Evolutionary conservation across 148 eudicot species (phyloP).

Genomic region (Camellia japonica): DNA sequence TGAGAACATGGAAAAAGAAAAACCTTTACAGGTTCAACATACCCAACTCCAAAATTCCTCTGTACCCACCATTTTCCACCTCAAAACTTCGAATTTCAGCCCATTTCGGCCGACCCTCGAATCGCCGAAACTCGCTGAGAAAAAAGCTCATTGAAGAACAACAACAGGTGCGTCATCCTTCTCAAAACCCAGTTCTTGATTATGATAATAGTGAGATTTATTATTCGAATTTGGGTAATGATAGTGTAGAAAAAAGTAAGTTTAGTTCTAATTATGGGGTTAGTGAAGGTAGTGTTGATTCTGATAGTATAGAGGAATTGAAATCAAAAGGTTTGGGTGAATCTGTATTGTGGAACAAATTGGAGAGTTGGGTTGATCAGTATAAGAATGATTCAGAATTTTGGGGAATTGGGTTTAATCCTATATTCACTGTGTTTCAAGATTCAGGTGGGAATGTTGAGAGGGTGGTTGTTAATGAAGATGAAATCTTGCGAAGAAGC

Average conservation of each 20-base stretch:
- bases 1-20: constrained; percentile 22
- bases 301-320: constrained; percentile 14
- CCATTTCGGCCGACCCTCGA: constrained; percentile 44
- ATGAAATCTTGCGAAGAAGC: constrained; percentile 66
- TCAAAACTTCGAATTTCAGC: constrained; percentile 42
- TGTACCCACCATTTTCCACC: constrained; percentile 18
- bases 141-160: constrained; percentile 51
- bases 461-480: constrained; percentile 64
- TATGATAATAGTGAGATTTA: constrained; percentile 22
- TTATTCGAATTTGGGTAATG: constrained; percentile 24
- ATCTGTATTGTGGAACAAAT: constrained; percentile 49
- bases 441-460: constrained; percentile 55
- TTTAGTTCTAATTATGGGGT: constrained; percentile 13
- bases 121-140: constrained; percentile 63
- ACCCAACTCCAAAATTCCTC: constrained; percentile 25
- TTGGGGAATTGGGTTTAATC: constrained; percentile 83
- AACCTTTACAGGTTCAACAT: constrained; percentile 25
- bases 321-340: constrained; percentile 27
- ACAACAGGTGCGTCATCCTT: constrained; percentile 39
- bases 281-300: constrained; percentile 28
- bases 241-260: constrained; percentile 14
- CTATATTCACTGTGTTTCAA: constrained; percentile 60
- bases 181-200: constrained; percentile 32
- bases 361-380: constrained; percentile 74
- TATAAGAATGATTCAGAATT: constrained; percentile 63